Evolutionary conservation across 2,329 filamentous ascomycete genomes (phyloP).

Genomic region (Alternaria hordeiaustralica): DNA sequence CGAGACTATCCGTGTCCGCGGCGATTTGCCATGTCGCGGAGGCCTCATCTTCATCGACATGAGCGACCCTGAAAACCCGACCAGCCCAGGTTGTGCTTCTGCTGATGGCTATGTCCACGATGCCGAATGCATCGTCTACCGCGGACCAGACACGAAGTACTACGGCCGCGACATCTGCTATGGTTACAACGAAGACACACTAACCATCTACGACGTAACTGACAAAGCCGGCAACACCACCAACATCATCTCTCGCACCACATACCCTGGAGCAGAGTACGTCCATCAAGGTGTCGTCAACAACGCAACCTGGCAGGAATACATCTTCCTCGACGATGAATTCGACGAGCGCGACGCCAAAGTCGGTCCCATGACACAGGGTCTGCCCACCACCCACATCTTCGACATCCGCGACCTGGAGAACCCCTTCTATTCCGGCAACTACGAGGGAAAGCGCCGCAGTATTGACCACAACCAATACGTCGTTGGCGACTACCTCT

Average conservation of each 20-base stretch:
- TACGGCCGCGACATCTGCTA: slow-evolving; percentile 61
- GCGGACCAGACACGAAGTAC: slow-evolving; percentile 57
- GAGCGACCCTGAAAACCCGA: slow-evolving; percentile 58
- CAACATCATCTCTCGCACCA: slow-evolving; percentile 58
- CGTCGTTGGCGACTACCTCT: slow-evolving; percentile 44
- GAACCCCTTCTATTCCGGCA: slow-evolving; percentile 45
- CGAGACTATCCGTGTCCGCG: slow-evolving; percentile 33
- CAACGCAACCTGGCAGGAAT: slow-evolving; percentile 34
- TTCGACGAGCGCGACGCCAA: slow-evolving; percentile 39
- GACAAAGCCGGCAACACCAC: slow-evolving; percentile 51
- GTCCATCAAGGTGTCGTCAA: slow-evolving; percentile 59
- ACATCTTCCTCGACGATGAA: slow-evolving; percentile 41
- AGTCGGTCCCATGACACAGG: slow-evolving; percentile 38
- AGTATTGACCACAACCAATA: slow-evolving; percentile 56
- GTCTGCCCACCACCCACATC: slow-evolving; percentile 41
- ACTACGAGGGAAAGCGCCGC: slow-evolving; percentile 45
- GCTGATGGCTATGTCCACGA: slow-evolving; percentile 66
- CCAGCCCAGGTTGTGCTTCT: slow-evolving; percentile 58
- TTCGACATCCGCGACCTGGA: slow-evolving; percentile 41
- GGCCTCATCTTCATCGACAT: slow-evolving; percentile 65
- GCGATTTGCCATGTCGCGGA: slow-evolving; percentile 51
- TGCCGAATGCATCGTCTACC: slow-evolving; percentile 63
- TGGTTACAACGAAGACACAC: slow-evolving; percentile 60
- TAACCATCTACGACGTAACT: slow-evolving; percentile 59
- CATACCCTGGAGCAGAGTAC: slow-evolving; percentile 60